Evolutionary conservation across 148 eudicot genomes (phyloP), one percentile per base, ranked within the genome.

Genomic region (Bassia scoparia): DNA sequence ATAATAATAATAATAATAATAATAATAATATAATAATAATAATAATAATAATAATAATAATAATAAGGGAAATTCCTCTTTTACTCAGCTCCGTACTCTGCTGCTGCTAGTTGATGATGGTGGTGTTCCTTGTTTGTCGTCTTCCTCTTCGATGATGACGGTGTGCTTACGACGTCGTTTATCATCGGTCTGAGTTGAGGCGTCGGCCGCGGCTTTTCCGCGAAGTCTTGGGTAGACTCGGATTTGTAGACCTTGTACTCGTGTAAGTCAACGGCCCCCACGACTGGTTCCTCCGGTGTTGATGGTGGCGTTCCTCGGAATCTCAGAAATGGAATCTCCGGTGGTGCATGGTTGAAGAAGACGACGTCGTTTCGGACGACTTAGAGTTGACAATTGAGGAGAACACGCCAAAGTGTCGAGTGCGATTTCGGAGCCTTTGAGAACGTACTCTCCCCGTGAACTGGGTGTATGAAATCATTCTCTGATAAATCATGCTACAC

Each of bases 401-500:
- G 76, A 63, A 10, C 11, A 14, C 0, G 2, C 38, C 18, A 17
- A 20, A 14, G 14, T 4, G 18, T 37, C 27, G 7, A 3, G 0
- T 12, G 80, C 77, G 55, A 94, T 87, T 83, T 91, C 93, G 2
- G 98, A 94, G 74, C 97, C 98, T 80, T 94, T 94, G 48, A 94
- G 91, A 41, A 94, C 86, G 76, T 94, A 94, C 52, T 94, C 98
- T 27, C 88, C 83, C 91, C 96, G 54, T 84, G 90, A 2, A 95
- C 91, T 7, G 98, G 98, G 59, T 89, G 84, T 46, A 94, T 91
- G 76, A 86, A 86, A 83, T 94, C 98, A 67, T 83, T 72, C 60
- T 89, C 98, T 0, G 79, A 78, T 31, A 94, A 78, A 76, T 94
- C 98, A 52, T 94, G 89, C 98, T 97, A 94, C 56, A 94, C 98